Percentiles rank a stretch among this genome's conserved stretches.
Evolutionary conservation across 768 basidiomycete genomes (phyloP).

Genomic region (Tylopilus sp.): DNA sequence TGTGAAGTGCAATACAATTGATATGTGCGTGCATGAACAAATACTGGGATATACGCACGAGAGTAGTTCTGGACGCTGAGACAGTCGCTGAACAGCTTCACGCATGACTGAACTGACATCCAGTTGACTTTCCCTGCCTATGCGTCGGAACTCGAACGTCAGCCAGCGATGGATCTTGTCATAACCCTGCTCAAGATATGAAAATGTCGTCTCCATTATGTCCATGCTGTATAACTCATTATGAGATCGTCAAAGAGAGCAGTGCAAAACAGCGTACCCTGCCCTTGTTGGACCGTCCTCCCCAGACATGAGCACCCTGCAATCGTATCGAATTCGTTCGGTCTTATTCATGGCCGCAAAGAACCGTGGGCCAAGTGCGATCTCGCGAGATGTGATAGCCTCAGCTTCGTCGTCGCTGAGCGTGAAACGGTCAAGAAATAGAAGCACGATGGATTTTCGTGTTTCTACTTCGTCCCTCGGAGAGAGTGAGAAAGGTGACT

Average conservation of each 20-base stretch:
- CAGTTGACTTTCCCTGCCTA: constrained; percentile 68
- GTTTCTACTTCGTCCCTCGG: constrained; percentile 65
- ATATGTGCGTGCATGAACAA: not conserved
- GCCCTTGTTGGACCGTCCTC: constrained; percentile 76
- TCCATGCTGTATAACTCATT: constrained; percentile 66
- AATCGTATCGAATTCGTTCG: constrained; percentile 78
- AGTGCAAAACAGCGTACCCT: constrained; percentile 46
- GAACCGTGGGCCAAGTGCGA: constrained; percentile 68
- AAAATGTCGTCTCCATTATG: constrained; percentile 80
- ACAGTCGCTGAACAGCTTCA: constrained; percentile 72
- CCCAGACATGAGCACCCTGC: constrained; percentile 81
- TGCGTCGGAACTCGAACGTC: constrained; percentile 78
- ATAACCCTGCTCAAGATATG: constrained; percentile 84
- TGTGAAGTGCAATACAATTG: constrained; percentile 22
- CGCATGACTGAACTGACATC: constrained; percentile 65
- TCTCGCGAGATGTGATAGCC: constrained; percentile 73
- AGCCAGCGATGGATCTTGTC: constrained; percentile 87
- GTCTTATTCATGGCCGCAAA: constrained; percentile 88
- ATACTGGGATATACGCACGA: constrained; percentile 19
- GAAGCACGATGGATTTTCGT: constrained; percentile 66
- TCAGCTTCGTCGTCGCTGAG: constrained; percentile 69
- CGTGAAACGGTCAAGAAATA: constrained; percentile 86
- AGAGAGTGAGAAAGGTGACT: no score
- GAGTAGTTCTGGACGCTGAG: constrained; percentile 73
- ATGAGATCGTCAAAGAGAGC: not conserved